Evolutionary conservation across 2,329 filamentous ascomycete genomes (phyloP).

Genomic region (Neonectria neomacrospora): DNA sequence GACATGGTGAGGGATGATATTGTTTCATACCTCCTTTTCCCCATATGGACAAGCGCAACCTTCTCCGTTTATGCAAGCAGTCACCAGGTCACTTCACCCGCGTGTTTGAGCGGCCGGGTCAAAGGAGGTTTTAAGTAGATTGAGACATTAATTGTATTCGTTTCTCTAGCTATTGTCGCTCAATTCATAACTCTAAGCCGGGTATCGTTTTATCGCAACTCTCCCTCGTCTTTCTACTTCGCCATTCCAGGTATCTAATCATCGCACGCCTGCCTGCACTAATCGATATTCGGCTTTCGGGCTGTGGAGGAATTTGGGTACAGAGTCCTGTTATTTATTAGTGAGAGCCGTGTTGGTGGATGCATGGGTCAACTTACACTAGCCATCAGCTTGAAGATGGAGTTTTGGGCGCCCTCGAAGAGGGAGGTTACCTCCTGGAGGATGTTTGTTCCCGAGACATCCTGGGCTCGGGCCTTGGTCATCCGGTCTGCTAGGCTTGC

Average conservation of each 20-base stretch:
- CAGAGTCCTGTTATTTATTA: constrained; percentile 66
- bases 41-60: background rate
- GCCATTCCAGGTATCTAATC: background rate
- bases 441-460: constrained; percentile 89
- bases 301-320: constrained; percentile 76
- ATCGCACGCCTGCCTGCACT: constrained; percentile 16
- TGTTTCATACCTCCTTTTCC: background rate
- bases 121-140: background rate
- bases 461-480: constrained; percentile 95
- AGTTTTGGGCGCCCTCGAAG: constrained; percentile 93
- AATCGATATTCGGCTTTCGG: constrained; percentile 42
- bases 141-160: background rate
- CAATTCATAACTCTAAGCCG: background rate
- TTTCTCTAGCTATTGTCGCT: background rate
- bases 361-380: constrained; percentile 74
- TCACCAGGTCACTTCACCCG: too few relatives aligned
- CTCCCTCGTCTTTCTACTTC: background rate
- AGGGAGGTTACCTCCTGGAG: constrained; percentile 87
- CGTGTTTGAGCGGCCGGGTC: too few relatives aligned
- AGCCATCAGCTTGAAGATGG: constrained; percentile 98
- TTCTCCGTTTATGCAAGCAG: background rate
- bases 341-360: constrained; percentile 30
- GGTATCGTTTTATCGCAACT: background rate
- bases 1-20: background rate
- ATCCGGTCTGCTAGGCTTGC: constrained; percentile 94